Percentiles rank a stretch among this genome's conserved stretches.
Conservation (phyloP, 306 rosid genomes). For the Vigna reflexopilosa region DNA sequence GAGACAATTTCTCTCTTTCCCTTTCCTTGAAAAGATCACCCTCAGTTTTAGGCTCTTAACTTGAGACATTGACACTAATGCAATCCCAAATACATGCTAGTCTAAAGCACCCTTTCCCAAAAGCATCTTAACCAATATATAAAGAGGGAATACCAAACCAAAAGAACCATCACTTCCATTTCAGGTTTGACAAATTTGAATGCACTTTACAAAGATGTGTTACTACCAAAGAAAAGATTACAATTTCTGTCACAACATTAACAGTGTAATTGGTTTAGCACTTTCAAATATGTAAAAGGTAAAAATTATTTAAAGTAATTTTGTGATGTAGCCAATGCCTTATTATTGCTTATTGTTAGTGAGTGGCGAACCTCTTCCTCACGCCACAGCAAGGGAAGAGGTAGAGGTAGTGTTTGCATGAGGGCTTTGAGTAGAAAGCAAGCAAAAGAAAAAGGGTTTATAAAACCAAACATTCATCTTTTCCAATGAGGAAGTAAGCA, state of each 20-base stretch:
- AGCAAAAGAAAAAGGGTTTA: conserved; percentile 65
- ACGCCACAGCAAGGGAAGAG: conserved; percentile 49
- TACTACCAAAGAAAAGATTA: background rate
- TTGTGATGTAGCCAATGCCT: conserved; percentile 14
- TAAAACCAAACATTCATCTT: conserved; percentile 60
- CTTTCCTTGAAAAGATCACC: conserved; percentile 9
- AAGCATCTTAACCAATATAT: conserved; percentile 22
- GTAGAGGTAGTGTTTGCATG: conserved; percentile 39
- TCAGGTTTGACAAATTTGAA: conserved; percentile 28
- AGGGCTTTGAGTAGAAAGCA: conserved; percentile 80
- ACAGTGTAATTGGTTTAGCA: too few species aligned
- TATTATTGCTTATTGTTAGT: conserved; percentile 10
- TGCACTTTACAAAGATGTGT: conserved; percentile 28
- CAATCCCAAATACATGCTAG: conserved; percentile 1
- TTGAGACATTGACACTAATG: conserved; percentile 12
- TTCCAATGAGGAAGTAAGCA: conserved; percentile 80
- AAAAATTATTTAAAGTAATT: too few species aligned
- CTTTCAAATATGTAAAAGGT: too few species aligned
- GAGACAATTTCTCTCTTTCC: conserved; percentile 2
- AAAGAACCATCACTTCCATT: conserved; percentile 16
- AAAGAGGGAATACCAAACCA: conserved; percentile 29
- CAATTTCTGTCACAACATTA: background rate
- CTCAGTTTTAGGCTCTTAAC: background rate
- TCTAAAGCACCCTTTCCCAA: conserved; percentile 36
- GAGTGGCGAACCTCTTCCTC: conserved; percentile 47